phyloP scores from a whole-genome alignment of 192 early-diverging fungal species.

The Oehlia diaphana region DNA sequence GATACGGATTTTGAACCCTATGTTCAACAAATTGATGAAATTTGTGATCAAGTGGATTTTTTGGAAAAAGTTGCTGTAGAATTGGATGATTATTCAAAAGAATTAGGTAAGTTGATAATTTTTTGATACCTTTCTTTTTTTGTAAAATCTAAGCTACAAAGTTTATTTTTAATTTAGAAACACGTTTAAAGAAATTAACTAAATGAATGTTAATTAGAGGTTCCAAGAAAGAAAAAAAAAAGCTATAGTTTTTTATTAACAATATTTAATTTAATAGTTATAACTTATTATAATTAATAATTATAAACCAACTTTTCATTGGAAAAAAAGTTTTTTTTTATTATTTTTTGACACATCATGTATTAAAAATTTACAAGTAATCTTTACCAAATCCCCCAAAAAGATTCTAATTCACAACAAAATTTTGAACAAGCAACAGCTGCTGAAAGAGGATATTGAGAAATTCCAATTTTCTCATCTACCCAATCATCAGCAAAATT shows the following conservation, averaged over 20 bases:
- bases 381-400: conserved; percentile 82
- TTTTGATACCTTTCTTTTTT: not conserved
- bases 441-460: conserved; percentile 95
- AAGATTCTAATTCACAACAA: conserved; percentile 82
- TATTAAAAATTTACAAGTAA: not conserved
- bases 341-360: not conserved
- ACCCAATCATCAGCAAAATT: conserved; percentile 94
- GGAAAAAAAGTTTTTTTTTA: too few relatives aligned
- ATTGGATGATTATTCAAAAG: conserved; percentile 47
- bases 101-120: conserved; percentile 33
- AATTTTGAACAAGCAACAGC: conserved; percentile 97
- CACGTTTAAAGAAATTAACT: not conserved
- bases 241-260: too few relatives aligned
- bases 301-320: too few relatives aligned
- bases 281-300: too few relatives aligned
- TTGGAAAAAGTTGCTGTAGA: conserved; percentile 43
- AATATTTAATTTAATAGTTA: too few relatives aligned
- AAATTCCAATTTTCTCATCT: conserved; percentile 97
- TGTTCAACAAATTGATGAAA: conserved; percentile 43
- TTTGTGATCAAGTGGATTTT: conserved; percentile 43
- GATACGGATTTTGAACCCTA: conserved; percentile 48
- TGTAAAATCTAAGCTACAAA: not conserved
- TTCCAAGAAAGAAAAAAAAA: too few relatives aligned
- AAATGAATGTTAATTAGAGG: not conserved
- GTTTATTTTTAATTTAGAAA: not conserved